Base-by-base conservation (phyloP, 2,329 filamentous ascomycete species). In the Fusarium denticulatum region DNA sequence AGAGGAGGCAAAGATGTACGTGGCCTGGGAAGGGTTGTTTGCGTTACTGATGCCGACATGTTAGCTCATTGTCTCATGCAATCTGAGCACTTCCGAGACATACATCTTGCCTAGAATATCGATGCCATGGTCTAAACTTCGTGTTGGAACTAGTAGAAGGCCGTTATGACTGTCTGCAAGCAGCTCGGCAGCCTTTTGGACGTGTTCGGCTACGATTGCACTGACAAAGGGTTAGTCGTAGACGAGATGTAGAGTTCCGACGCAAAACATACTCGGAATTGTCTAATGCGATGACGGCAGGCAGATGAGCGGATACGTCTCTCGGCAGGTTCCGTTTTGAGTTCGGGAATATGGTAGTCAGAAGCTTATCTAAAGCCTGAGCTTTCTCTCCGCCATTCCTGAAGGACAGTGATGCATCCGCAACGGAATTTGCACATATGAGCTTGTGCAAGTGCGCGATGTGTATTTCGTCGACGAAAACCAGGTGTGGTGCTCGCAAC, bases 41-140 rank as follows among this genome's bases (percentile, higher is more conserved):
- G 15, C 15, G 22, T 60, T 60, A 22, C 57, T 60, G n/a, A 32
- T 50, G 18, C 11, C 20, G 8, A 24, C 3, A 8, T 24, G 22
- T 50, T 24, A 50, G 46, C 14, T 32, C 7, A 49, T 6, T 6
- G 16, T 49, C 28, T 2, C 4, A 49, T 10, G 20, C 4, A 12
- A 9, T 16, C 6, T 22, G n/a, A 4, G 15, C n/a, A n/a, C n/a
- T n/a, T n/a, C n/a, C 6, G 6, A 7, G 32, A 50, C 57, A 1
- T 50, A 60, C 57, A 52, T 30, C 36, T 34, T 60, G 18, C 22
- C 6, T 3, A 42, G 8, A 18, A 60, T 40, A 26, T 52, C 57
- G 16, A 60, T 52, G 3, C 57, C 43, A 7, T 60, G 57, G 14
- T 60, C 57, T 6, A 60, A n/a, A 40, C 57, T 60, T 15, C 57